Conservation (phyloP, 805 yeast species). For the Candida rishiriensis region DNA sequence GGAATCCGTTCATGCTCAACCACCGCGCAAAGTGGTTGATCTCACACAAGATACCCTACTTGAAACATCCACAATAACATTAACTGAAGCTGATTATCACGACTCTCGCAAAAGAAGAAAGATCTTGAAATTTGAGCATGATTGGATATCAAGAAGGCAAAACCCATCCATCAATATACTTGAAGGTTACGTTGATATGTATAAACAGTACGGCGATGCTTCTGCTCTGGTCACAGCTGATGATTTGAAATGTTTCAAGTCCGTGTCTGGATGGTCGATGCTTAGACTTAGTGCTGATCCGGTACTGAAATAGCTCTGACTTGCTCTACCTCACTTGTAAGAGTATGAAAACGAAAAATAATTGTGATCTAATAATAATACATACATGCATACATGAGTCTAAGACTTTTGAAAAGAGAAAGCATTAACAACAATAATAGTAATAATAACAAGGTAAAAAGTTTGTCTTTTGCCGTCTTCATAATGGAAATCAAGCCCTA, state of each 20-base stretch:
- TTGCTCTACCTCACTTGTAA: no score
- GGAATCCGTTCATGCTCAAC: no score
- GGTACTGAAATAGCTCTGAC: no score
- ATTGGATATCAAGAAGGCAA: conserved; percentile 1
- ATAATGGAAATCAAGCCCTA: conserved; percentile 4
- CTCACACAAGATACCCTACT: conserved; percentile 1
- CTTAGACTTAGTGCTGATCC: no score
- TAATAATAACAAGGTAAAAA: neutral
- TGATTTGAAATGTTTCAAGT: conserved; percentile 1
- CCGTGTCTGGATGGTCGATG: neutral
- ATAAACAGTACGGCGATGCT: neutral
- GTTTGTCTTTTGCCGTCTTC: no score
- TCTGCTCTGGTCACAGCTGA: neutral
- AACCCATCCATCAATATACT: neutral
- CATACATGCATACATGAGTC: no score
- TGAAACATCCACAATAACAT: neutral
- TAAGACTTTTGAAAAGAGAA: neutral
- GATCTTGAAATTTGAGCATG: conserved; percentile 1
- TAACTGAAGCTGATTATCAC: neutral
- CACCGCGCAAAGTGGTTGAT: neutral
- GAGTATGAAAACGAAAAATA: no score
- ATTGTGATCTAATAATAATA: no score
- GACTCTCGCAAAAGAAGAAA: neutral
- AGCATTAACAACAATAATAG: neutral
- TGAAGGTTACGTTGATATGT: neutral